phyloP scores from a whole-genome alignment of 164 flowering plant genomes.

The Vitis vinifera region ASM3070453v1 NC_081805.1:2496001-2496500 shows the following conservation, averaged over 20 bases:
- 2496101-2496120: conserved; percentile 38
- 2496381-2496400: conserved; percentile 74
- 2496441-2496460: conserved; percentile 88
- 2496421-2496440: conserved; percentile 73
- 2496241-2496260: conserved; percentile 93
- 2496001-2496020: conserved; percentile 45
- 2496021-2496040: conserved; percentile 42
- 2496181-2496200: conserved; percentile 68
- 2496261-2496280: conserved; percentile 95
- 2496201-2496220: conserved; percentile 83
- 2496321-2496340: conserved; percentile 85
- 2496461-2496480: conserved; percentile 91
- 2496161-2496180: conserved; percentile 75
- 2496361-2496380: conserved; percentile 89
- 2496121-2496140: conserved; percentile 30
- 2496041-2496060: conserved; percentile 72
- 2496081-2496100: conserved; percentile 75
- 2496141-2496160: conserved; percentile 58
- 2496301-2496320: conserved; percentile 91
- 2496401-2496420: conserved; percentile 56
- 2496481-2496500: conserved; percentile 87
- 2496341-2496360: conserved; percentile 72
- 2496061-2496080: conserved; percentile 72
- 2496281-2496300: conserved; percentile 66
- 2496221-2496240: conserved; percentile 90